Evolutionary conservation across 345 rosid genomes (phyloP).

Genomic region (Sonneratia caseolaris): DNA sequence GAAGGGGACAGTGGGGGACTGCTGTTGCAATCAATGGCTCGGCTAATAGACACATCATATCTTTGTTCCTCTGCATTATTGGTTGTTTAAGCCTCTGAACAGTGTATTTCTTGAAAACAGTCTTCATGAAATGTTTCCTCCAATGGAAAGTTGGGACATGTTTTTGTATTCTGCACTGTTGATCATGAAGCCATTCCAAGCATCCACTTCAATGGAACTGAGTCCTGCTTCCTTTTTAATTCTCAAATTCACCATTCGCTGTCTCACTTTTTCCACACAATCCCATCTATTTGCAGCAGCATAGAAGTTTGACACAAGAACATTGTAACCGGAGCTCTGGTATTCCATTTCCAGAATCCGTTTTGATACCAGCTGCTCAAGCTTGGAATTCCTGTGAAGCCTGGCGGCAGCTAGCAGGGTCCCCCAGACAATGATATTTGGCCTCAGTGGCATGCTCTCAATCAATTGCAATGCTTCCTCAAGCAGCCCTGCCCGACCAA

Average conservation of each 20-base stretch:
- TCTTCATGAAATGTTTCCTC: no score
- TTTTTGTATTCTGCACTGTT: no score
- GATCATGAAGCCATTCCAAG: no score
- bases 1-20: no score
- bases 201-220: constrained; percentile 29
- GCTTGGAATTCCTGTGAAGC: constrained; percentile 19
- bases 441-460: constrained; percentile 30
- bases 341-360: constrained; percentile 25
- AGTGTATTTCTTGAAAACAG: no score
- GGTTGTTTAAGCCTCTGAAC: no score
- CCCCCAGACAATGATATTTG: constrained; percentile 37
- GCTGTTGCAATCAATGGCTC: no score
- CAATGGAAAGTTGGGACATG: no score
- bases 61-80: no score
- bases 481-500: constrained; percentile 42
- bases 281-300: constrained; percentile 33
- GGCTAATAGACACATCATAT: no score
- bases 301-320: constrained; percentile 32
- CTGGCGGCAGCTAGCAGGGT: constrained; percentile 35
- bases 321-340: constrained; percentile 19
- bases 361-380: constrained; percentile 26
- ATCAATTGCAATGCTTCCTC: constrained; percentile 34
- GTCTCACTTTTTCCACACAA: constrained; percentile 29
- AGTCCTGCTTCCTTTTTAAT: constrained; percentile 31
- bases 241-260: constrained; percentile 17